Conservation (phyloP, 805 yeast species). For the Yamadazyma nakazawae region DNA sequence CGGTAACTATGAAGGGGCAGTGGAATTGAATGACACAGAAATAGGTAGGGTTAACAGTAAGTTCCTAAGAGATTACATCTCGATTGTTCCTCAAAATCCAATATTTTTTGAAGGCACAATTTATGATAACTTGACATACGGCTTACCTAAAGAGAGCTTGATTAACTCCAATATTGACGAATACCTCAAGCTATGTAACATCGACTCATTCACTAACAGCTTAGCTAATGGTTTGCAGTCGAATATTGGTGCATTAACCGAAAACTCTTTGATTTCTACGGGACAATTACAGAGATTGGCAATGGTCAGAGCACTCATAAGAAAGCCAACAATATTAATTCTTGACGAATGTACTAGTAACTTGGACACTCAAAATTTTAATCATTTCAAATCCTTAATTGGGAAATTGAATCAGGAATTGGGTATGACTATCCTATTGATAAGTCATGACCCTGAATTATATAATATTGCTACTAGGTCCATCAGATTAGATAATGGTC, state of each 20-base stretch:
- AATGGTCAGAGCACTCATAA: slow-evolving; percentile 74
- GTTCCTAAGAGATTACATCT: slow-evolving; percentile 50
- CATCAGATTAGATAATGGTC: slow-evolving; percentile 49
- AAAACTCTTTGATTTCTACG: slow-evolving; percentile 60
- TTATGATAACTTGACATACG: slow-evolving; percentile 67
- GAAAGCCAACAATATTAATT: slow-evolving; percentile 62
- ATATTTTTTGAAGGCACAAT: slow-evolving; percentile 71
- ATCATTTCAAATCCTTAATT: slow-evolving; percentile 49
- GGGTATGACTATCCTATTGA: slow-evolving; percentile 48
- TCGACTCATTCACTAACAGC: slow-evolving; percentile 51
- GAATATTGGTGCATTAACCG: slow-evolving; percentile 39
- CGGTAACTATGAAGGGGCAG: slow-evolving; percentile 32
- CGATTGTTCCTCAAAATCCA: slow-evolving; percentile 76
- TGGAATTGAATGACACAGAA: slow-evolving; percentile 42
- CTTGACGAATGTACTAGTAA: slow-evolving; percentile 92
- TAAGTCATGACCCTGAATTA: slow-evolving; percentile 73
- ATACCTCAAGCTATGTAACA: slow-evolving; percentile 44
- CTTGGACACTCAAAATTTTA: slow-evolving; percentile 63
- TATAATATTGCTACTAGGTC: slow-evolving; percentile 56
- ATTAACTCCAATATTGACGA: slow-evolving; percentile 31
- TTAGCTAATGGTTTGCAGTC: slow-evolving; percentile 63
- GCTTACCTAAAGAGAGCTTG: slow-evolving; percentile 28
- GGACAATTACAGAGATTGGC: slow-evolving; percentile 89
- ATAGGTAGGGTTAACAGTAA: slow-evolving; percentile 44
- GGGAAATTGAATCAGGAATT: slow-evolving; percentile 42